Evolutionary conservation across 768 basidiomycete genomes (phyloP), one percentile per base, ranked within the genome.

Genomic region (Suillus weaverae): DNA sequence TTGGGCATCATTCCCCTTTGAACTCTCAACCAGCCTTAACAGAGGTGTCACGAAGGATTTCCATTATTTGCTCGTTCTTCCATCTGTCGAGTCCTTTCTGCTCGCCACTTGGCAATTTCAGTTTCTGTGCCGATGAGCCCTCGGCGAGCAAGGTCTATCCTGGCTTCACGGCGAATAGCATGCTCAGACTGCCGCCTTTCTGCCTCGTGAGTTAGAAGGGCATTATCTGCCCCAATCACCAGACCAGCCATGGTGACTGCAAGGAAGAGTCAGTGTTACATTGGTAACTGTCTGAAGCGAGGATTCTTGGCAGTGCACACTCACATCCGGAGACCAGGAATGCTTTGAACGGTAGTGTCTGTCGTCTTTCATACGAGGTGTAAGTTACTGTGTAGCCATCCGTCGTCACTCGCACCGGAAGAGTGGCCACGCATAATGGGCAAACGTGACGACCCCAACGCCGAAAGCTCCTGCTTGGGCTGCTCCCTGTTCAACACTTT

Each of bases 91-190:
- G 74, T 70, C 67, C 75, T 77, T 68, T 81, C 79, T 63, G 80
- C 84, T 72, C 84, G 89, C 94, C 94, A 96, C 73, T 86, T 87
- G 38, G 86, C 81, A 38, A 95, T 95, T 67, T 91, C 92, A 10
- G 90, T 86, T 75, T 96, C 94, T 8, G 93, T 94, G 2, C 87
- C 86, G 61, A 95, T 84, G 51, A 91, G 79, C 32, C 94, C 94
- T 65, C 85, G 85, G 44, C 86, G 83, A 20, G 89, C 86, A 55
- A 96, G 83, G 62, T 92, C 92, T 39, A 89, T 79, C 48, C 90
- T 82, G 11, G 94, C 94, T 73, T 91, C 82, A 60, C 85, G 83
- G 43, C 94, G 86, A 44, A 95, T 77, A 16, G 81, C 77, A 67
- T 89, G 86, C 73, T 95, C 92, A 63, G 86, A 83, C 64, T 80